Base-by-base conservation (phyloP, 1,284 basidiomycete genomes). In the Trametes versicolor region DNA sequence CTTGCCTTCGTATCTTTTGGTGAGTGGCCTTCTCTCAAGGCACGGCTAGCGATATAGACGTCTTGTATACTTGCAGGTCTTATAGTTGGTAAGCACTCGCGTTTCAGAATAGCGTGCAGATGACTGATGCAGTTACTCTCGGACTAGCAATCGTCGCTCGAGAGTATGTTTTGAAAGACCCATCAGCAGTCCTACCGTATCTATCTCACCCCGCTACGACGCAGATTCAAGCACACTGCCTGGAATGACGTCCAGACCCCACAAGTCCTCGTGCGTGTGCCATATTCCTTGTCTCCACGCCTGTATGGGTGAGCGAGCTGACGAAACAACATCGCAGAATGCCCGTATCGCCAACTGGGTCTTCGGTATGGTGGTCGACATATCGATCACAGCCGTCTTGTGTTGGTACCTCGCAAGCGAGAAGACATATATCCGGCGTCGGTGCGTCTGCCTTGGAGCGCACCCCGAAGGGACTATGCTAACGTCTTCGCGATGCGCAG, bases 321-420 rank as follows among this genome's bases (percentile, higher is more conserved):
- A 49, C 25, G 25, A 2, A 8, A 4, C 12, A 17, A 27, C 17
- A 3, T 17, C 8, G 25, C 54, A 69, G 64, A 23, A n/a, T 29
- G 63, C 65, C 1, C 41, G 63, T 7, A 50, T 60, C 17, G 68
- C 63, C 3, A 70, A 70, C 32, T 70, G 65, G 68, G 45, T 62
- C 23, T 52, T 59, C 10, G 68, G 65, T 17, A 63, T 64, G 41
- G 29, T 67, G 12, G 65, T 67, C 41, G 68, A 70, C 47, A 59
- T 65, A 3, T 50, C 53, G 3, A 70, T 70, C 61, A 67, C 68
- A 4, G 60, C 65, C 41, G 47, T 63, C 10, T 58, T 67, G 23
- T 67, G 65, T 50, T 63, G 65, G 65, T 67, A 67, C n/a, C 56
- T 70, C 4, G 65, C 63, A 61, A 59, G 49, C 27, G 68, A 70